phyloP scores from a whole-genome alignment of 1,139 yeast species.

The Yamadazyma spencermartinsiae region DNA sequence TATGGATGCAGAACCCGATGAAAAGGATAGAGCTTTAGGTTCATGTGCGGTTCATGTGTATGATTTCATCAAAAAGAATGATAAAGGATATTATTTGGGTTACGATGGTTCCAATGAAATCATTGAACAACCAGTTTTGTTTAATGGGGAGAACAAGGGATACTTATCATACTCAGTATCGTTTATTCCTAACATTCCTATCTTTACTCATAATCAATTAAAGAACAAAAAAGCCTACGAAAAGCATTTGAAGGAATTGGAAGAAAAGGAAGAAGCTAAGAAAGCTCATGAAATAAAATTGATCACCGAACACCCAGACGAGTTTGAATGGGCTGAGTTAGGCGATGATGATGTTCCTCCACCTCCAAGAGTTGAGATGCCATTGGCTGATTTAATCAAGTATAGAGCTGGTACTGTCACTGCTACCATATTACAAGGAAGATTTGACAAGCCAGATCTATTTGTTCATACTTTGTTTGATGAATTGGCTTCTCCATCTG shows the following conservation, averaged over 20 bases:
- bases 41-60: slow-evolving; percentile 51
- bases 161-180: slow-evolving; percentile 56
- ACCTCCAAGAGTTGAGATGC: slow-evolving; percentile 47
- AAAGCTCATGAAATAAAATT: slow-evolving; percentile 45
- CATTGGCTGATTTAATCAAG: slow-evolving; percentile 52
- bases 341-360: slow-evolving; percentile 46
- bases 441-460: slow-evolving; percentile 46
- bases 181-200: slow-evolving; percentile 63
- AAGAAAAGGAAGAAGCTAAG: slow-evolving; percentile 37
- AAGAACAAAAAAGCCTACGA: slow-evolving; percentile 37
- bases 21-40: slow-evolving; percentile 66
- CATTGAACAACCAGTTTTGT: slow-evolving; percentile 47
- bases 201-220: slow-evolving; percentile 58
- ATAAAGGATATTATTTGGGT: slow-evolving; percentile 46
- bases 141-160: slow-evolving; percentile 50
- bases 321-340: slow-evolving; percentile 65
- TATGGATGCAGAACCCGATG: slow-evolving; percentile 65
- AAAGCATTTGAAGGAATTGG: slow-evolving; percentile 26
- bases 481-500: slow-evolving; percentile 62
- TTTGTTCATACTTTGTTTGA: slow-evolving; percentile 63
- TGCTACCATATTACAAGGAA: slow-evolving; percentile 52
- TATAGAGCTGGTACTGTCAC: slow-evolving; percentile 64
- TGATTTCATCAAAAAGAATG: slow-evolving; percentile 50
- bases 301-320: slow-evolving; percentile 57
- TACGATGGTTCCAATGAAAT: slow-evolving; percentile 53